Conservation (phyloP, 768 basidiomycete species). For the Auricularia cornea region DNA sequence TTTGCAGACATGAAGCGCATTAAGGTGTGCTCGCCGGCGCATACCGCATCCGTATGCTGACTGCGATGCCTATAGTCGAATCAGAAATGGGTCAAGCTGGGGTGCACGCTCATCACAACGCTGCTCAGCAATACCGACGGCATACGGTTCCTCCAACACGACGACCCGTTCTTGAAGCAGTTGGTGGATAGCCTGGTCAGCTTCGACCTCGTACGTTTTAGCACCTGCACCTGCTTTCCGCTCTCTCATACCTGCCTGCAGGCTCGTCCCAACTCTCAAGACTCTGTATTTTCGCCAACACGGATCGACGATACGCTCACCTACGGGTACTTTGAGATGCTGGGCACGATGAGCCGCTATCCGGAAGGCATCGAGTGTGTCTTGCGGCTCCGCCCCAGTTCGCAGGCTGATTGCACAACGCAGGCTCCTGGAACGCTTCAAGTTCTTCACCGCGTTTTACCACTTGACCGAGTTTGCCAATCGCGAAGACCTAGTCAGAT, state of each 20-base stretch:
- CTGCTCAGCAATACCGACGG: constrained; percentile 81
- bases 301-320: constrained; percentile 77
- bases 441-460: constrained; percentile 93
- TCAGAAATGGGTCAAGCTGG: constrained; percentile 77
- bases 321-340: constrained; percentile 91
- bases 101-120: constrained; percentile 73
- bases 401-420: constrained; percentile 21
- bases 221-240: neutral
- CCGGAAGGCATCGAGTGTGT: constrained; percentile 78
- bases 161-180: constrained; percentile 80
- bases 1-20: constrained; percentile 76
- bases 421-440: constrained; percentile 73
- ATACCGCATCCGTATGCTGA: too few species aligned
- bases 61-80: constrained; percentile 44
- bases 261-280: constrained; percentile 8
- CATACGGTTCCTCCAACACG: constrained; percentile 63
- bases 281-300: constrained; percentile 60
- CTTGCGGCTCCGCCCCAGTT: constrained; percentile 1
- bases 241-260: constrained; percentile 11
- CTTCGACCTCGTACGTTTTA: constrained; percentile 70
- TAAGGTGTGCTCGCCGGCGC: constrained; percentile 37
- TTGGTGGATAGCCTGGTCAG: constrained; percentile 83
- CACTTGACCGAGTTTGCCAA: constrained; percentile 85
- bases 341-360: constrained; percentile 82
- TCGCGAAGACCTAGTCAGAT: constrained; percentile 86